Conservation (phyloP, 371 early-diverging fungal genomes). For the Mucor mucedo region DNA sequence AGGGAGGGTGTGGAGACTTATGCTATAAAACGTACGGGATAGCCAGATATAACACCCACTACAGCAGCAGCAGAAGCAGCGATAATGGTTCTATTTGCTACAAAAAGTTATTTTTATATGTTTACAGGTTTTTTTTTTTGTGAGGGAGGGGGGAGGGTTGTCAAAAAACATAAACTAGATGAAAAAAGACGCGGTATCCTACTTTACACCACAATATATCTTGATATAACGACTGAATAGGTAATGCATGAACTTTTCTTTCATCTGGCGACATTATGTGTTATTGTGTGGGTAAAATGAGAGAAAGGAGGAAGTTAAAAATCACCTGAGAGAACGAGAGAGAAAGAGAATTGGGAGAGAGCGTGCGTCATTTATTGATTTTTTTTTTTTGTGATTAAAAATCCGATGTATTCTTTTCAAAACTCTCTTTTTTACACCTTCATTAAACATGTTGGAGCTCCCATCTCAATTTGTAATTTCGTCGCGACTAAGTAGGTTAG, state of each 20-base stretch:
- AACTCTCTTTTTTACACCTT: neutral
- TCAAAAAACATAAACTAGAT: neutral
- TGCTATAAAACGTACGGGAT: constrained; percentile 44
- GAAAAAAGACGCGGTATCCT: constrained; percentile 5
- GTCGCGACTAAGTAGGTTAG: constrained; percentile 40
- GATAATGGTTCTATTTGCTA: constrained; percentile 63
- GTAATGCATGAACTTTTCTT: constrained; percentile 23
- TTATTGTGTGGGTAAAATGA: neutral
- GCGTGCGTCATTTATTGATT: neutral
- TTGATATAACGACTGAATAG: constrained; percentile 20
- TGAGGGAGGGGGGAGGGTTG: too few relatives aligned
- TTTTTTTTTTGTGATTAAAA: neutral
- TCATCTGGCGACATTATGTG: constrained; percentile 14
- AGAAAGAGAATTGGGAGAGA: neutral
- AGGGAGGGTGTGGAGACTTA: neutral
- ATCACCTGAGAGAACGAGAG: neutral
- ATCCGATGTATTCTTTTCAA: too few relatives aligned
- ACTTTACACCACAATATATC: constrained; percentile 29
- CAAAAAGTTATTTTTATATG: neutral
- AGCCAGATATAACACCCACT: constrained; percentile 64
- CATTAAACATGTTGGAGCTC: constrained; percentile 32
- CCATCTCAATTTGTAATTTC: constrained; percentile 34
- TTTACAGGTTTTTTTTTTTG: too few relatives aligned
- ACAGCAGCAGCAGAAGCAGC: constrained; percentile 69
- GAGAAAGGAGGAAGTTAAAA: constrained; percentile 2